Percentiles rank a stretch among this genome's conserved stretches.
These are phyloP conservation scores for Cladosporium cucumerinum DNA, from an alignment of 2,329 filamentous ascomycete genomes.

Conservation along the genomic window DNA sequence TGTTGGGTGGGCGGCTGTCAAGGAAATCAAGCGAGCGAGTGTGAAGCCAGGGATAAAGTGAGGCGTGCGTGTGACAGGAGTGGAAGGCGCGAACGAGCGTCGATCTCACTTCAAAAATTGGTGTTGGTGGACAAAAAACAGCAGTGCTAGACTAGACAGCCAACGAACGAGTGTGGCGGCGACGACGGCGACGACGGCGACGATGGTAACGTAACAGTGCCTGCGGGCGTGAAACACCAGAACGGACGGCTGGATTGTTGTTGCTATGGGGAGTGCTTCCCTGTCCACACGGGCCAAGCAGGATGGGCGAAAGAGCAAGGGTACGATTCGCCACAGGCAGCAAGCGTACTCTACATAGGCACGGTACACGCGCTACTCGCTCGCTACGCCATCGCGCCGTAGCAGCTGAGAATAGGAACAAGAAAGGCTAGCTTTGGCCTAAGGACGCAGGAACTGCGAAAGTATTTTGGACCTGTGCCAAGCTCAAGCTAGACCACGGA, in stretches of 20 bases:
- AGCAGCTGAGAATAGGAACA: background rate
- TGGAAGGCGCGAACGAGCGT: constrained; percentile 1
- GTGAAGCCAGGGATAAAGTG: background rate
- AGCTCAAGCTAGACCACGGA: background rate
- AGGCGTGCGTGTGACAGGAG: background rate
- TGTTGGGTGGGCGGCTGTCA: background rate
- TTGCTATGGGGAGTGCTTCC: constrained; percentile 7
- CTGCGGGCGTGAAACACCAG: constrained; percentile 1
- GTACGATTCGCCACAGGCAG: background rate
- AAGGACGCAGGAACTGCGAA: background rate
- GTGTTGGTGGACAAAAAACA: background rate
- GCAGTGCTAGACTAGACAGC: background rate
- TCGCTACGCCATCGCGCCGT: background rate
- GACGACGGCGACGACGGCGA: background rate
- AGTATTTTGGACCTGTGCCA: background rate
- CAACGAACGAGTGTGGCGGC: constrained; percentile 3
- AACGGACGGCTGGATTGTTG: constrained; percentile 1
- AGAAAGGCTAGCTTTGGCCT: background rate
- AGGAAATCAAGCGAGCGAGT: background rate
- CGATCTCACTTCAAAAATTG: background rate
- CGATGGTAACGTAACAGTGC: too few species aligned
- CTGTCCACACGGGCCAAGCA: background rate
- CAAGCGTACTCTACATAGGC: background rate
- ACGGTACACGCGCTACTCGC: background rate
- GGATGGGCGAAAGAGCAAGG: background rate